Evolutionary conservation across 352 stramenopile genomes (phyloP).

Genomic region (Globisporangium canariense): DNA sequence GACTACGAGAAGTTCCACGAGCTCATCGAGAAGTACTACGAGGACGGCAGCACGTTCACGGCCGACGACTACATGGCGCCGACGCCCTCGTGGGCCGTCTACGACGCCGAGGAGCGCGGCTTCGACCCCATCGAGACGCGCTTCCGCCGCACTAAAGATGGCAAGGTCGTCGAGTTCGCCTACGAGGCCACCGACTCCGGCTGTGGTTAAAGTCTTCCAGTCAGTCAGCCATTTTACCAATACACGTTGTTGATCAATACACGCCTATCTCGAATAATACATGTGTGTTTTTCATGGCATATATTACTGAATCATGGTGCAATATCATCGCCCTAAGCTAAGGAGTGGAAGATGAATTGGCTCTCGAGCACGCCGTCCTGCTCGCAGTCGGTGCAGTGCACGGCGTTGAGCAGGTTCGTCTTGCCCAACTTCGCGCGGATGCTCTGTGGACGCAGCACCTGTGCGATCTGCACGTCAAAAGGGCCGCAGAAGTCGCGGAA

Average conservation of each 20-base stretch:
- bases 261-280: background rate
- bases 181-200: constrained; percentile 83
- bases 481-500: constrained; percentile 87
- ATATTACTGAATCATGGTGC: background rate
- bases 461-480: constrained; percentile 89
- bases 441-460: constrained; percentile 75
- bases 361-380: constrained; percentile 90
- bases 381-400: constrained; percentile 91
- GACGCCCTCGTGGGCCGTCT: constrained; percentile 95
- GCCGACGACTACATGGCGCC: constrained; percentile 94
- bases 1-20: constrained; percentile 97
- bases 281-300: background rate
- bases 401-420: constrained; percentile 81
- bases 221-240: background rate
- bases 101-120: constrained; percentile 93
- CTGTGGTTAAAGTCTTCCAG: constrained; percentile 48
- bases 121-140: constrained; percentile 96
- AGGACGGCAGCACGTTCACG: constrained; percentile 84
- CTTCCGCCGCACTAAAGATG: constrained; percentile 84
- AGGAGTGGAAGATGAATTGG: constrained; percentile 84
- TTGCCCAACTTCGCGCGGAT: constrained; percentile 88
- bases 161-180: constrained; percentile 82
- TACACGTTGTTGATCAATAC: background rate
- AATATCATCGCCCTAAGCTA: constrained; percentile 14
- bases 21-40: constrained; percentile 78